A percentile compares a stretch with the other conserved stretches of the same genome.
phyloP scores from a whole-genome alignment of 148 eudicot genomes.

The Tetragonia tetragonoides region DNA sequence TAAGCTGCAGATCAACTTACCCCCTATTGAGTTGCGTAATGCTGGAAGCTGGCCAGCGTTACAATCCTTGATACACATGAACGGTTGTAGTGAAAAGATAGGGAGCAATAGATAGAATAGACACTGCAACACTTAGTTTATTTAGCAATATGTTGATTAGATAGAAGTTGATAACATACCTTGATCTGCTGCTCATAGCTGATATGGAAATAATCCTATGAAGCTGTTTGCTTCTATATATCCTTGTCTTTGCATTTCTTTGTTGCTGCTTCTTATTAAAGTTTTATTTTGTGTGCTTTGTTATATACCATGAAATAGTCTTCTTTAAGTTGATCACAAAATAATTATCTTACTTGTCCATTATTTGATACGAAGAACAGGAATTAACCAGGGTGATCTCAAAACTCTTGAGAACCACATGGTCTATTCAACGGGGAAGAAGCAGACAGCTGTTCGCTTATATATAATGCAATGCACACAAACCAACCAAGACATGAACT shows the following conservation, averaged over 20 bases:
- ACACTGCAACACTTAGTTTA: background rate
- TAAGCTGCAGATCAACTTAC: background rate
- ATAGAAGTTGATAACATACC: background rate
- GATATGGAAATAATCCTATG: background rate
- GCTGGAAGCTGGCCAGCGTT: background rate
- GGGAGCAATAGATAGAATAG: background rate
- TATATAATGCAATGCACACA: slow-evolving; percentile 56
- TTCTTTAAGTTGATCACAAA: background rate
- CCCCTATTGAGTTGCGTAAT: too few species aligned
- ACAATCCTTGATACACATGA: background rate
- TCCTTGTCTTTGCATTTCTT: background rate
- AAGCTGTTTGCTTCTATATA: background rate
- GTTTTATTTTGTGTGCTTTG: background rate
- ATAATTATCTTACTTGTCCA: background rate
- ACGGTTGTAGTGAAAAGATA: background rate
- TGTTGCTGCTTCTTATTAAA: background rate
- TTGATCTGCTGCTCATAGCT: background rate
- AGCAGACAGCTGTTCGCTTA: slow-evolving; percentile 59
- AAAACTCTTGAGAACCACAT: slow-evolving; percentile 55
- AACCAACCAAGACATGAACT: slow-evolving; percentile 31
- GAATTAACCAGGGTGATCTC: slow-evolving; percentile 44
- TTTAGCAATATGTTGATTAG: background rate
- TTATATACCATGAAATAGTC: background rate
- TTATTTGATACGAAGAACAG: slow-evolving; percentile 40
- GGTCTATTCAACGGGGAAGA: slow-evolving; percentile 71